Conservation (phyloP, 331 rosid genomes). For the Quercus phellos region DNA sequence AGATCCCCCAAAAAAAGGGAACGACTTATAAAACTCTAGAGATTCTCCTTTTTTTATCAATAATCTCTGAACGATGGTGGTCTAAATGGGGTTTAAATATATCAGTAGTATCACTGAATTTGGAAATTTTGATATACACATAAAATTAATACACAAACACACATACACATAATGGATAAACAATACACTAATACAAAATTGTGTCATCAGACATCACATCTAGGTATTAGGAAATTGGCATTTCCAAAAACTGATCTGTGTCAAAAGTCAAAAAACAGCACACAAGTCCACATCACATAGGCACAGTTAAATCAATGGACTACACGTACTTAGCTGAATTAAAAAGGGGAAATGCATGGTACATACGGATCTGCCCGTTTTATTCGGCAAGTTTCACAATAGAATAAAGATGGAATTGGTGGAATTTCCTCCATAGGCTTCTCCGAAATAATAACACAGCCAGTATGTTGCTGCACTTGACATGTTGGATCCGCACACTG, state of each 20-base stretch:
- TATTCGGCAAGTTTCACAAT: not conserved
- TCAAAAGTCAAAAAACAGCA: not conserved
- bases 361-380: constrained; percentile 6
- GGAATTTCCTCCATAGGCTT: not conserved
- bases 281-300: too few relatives aligned
- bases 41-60: not conserved
- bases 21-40: not conserved
- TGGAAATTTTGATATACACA: not conserved
- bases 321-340: not conserved
- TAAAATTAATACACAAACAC: not conserved
- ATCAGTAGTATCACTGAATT: too few relatives aligned
- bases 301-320: not conserved
- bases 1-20: not conserved
- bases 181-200: not conserved
- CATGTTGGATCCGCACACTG: not conserved
- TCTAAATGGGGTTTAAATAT: not conserved
- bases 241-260: not conserved
- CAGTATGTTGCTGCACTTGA: not conserved
- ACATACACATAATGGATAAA: not conserved
- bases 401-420: not conserved
- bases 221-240: not conserved
- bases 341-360: not conserved
- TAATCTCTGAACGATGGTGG: not conserved
- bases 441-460: not conserved
- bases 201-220: not conserved